phyloP scores from a whole-genome alignment of 495 filamentous ascomycete species.

The Penicillium cataractarum region DNA sequence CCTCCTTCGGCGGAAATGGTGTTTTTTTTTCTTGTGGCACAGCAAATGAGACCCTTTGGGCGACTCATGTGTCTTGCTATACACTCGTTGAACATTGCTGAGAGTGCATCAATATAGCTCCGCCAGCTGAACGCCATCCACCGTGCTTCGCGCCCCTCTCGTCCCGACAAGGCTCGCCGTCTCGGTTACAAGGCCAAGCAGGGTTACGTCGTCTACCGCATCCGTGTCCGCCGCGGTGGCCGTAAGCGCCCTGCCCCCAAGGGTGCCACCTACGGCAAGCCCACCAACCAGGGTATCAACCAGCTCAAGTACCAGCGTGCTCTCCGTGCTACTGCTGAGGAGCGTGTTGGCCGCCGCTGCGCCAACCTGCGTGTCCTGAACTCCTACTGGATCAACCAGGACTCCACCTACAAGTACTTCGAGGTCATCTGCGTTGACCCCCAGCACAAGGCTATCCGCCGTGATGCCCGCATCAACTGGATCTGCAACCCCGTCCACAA shows the following conservation, averaged over 20 bases:
- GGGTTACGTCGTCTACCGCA: constrained; percentile 99
- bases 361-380: constrained; percentile 98
- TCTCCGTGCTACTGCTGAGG: constrained; percentile 93
- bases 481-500: constrained; percentile 99
- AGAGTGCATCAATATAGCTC: constrained; percentile 99
- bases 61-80: constrained; percentile 74
- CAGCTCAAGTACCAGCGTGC: constrained; percentile 99
- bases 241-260: constrained; percentile 94
- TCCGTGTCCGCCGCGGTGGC: constrained; percentile 95
- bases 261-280: constrained; percentile 99
- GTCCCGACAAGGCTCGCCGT: constrained; percentile 99
- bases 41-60: constrained; percentile 33
- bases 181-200: constrained; percentile 99
- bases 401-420: constrained; percentile 99
- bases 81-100: constrained; percentile 99
- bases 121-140: constrained; percentile 99
- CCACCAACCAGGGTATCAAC: constrained; percentile 99
- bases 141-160: constrained; percentile 95
- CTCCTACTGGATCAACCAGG: constrained; percentile 99
- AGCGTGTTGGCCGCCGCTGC: constrained; percentile 98
- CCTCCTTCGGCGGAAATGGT: constrained; percentile 46
- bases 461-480: constrained; percentile 99
- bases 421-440: constrained; percentile 99
- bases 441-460: constrained; percentile 99
- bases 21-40: constrained; percentile 41